A percentile compares a stretch with the other conserved stretches of the same genome.
These are phyloP conservation scores for Rhodosporidiobolus sp. DNA, from an alignment of 768 basidiomycete species.

Conservation along the genomic window DNA sequence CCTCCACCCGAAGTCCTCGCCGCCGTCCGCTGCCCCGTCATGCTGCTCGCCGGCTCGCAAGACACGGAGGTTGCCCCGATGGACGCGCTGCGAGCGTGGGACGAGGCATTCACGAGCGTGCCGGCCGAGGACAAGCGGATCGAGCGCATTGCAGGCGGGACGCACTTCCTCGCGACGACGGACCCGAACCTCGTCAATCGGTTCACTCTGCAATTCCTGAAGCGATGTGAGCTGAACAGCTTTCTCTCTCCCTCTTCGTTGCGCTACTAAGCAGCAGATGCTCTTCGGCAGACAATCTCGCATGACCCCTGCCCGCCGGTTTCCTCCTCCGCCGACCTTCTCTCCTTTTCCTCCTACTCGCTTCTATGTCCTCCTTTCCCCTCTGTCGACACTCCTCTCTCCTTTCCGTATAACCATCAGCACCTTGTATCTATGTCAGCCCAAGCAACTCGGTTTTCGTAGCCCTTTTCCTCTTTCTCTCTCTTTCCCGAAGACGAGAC, in stretches of 20 bases:
- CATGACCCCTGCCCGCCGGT: no score
- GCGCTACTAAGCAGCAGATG: neutral
- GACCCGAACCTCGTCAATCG: conserved; percentile 22
- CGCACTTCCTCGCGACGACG: conserved; percentile 16
- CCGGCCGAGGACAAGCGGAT: conserved; percentile 3
- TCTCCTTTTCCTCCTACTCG: no score
- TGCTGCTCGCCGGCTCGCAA: conserved; percentile 14
- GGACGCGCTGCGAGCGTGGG: conserved; percentile 19
- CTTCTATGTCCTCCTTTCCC: no score
- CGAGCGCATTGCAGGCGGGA: conserved; percentile 16
- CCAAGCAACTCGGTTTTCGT: no score
- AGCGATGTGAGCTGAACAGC: conserved; percentile 3
- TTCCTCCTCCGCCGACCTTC: no score
- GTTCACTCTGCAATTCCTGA: conserved; percentile 20
- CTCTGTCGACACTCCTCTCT: no score
- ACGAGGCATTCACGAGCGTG: conserved; percentile 6
- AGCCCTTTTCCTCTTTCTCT: no score
- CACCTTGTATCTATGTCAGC: no score
- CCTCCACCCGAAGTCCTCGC: conserved; percentile 10
- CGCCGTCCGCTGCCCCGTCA: neutral
- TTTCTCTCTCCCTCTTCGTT: no score
- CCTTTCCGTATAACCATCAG: no score
- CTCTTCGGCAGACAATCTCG: neutral
- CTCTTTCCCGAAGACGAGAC: no score
- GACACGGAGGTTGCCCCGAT: conserved; percentile 10